phyloP scores from a whole-genome alignment of 2,329 filamentous ascomycete genomes.

The Chaetomiaceae sp. region DNA sequence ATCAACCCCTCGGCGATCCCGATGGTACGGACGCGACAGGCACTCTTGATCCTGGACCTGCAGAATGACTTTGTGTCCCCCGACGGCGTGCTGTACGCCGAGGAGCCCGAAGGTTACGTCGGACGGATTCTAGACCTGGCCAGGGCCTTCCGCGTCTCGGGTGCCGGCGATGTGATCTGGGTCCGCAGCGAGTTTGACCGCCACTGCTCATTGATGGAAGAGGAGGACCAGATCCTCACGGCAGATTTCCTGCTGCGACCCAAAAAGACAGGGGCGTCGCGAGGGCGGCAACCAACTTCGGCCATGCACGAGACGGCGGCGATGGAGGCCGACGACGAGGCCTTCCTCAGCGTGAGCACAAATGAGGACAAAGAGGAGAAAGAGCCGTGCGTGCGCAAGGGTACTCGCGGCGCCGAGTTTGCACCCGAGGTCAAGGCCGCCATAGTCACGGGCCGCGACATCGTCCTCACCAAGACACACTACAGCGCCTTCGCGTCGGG shows the following conservation, averaged over 20 bases:
- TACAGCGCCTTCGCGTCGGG: conserved; percentile 85
- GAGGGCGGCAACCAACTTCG: conserved; percentile 20
- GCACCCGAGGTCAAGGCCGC: conserved; percentile 38
- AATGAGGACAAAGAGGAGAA: conserved; percentile 17
- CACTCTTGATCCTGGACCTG: conserved; percentile 77
- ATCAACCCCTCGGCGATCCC: conserved; percentile 54
- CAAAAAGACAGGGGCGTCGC: conserved; percentile 17
- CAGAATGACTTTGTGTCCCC: conserved; percentile 82
- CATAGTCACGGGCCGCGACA: conserved; percentile 43
- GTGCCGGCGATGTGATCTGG: conserved; percentile 74
- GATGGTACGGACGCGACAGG: conserved; percentile 56
- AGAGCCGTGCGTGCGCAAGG: conserved; percentile 40
- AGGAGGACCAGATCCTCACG: conserved; percentile 48
- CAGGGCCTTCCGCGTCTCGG: conserved; percentile 65
- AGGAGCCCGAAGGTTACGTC: conserved; percentile 60
- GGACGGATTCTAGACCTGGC: conserved; percentile 62
- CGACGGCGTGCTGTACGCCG: conserved; percentile 62
- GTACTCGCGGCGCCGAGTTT: conserved; percentile 43
- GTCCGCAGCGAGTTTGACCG: conserved; percentile 68
- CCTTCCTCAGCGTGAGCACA: conserved; percentile 29
- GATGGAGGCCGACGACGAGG: conserved; percentile 40
- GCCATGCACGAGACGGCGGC: conserved; percentile 30
- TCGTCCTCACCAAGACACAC: conserved; percentile 61
- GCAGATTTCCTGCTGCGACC: conserved; percentile 31
- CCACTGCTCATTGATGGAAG: conserved; percentile 46